Percentiles rank a stretch among this genome's conserved stretches.
Conservation (phyloP, 1,284 basidiomycete genomes). For the Marasmius sp. region DNA sequence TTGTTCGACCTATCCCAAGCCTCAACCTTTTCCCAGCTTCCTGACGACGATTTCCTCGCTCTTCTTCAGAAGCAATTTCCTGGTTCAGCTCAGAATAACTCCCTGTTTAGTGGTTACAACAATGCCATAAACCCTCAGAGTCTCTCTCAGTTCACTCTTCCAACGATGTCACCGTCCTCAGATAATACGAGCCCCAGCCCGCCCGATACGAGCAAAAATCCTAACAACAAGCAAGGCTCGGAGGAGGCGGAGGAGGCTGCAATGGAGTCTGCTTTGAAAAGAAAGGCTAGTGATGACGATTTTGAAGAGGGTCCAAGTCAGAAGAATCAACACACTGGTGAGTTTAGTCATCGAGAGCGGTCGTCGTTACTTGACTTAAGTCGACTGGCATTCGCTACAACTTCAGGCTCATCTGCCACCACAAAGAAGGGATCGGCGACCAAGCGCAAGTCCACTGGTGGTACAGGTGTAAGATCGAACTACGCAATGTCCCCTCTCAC, state of each 20-base stretch:
- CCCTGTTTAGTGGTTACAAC: constrained; percentile 17
- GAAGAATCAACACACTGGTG: constrained; percentile 66
- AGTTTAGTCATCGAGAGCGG: constrained; percentile 23
- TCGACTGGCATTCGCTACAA: neutral
- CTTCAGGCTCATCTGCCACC: constrained; percentile 21
- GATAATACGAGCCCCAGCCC: constrained; percentile 79
- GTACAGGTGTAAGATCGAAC: constrained; percentile 32
- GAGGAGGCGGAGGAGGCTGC: constrained; percentile 35
- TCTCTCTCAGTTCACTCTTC: constrained; percentile 43
- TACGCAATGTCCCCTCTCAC: neutral
- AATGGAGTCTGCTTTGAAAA: constrained; percentile 55
- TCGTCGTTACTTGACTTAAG: neutral
- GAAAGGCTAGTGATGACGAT: constrained; percentile 68
- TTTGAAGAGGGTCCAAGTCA: constrained; percentile 60
- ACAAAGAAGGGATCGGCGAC: constrained; percentile 28
- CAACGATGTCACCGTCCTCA: constrained; percentile 48
- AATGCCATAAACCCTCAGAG: constrained; percentile 59
- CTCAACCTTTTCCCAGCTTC: constrained; percentile 60
- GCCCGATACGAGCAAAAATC: constrained; percentile 6
- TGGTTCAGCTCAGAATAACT: constrained; percentile 23
- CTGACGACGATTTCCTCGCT: constrained; percentile 76
- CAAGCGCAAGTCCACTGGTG: constrained; percentile 35
- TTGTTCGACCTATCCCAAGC: constrained; percentile 72
- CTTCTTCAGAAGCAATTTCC: constrained; percentile 75
- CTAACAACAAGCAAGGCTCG: constrained; percentile 10